Evolutionary conservation across 768 basidiomycete species (phyloP).

Genomic region (Kwoniella heveanensis): DNA sequence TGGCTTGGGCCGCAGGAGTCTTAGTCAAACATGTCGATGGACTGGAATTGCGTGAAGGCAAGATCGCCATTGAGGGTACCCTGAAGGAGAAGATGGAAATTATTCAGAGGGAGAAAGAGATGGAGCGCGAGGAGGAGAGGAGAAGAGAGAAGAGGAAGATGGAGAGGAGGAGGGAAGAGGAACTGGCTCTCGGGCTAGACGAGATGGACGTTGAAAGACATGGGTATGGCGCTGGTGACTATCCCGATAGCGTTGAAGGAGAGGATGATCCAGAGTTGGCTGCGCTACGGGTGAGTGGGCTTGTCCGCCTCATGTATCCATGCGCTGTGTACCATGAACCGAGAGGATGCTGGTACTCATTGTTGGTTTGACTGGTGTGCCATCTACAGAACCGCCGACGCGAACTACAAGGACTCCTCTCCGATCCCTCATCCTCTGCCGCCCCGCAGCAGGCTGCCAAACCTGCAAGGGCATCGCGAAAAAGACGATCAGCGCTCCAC

Average conservation of each 20-base stretch:
- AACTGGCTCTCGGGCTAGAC: slow-evolving; percentile 67
- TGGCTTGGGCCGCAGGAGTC: slow-evolving; percentile 69
- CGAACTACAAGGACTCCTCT: slow-evolving; percentile 22
- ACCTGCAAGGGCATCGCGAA: neutral
- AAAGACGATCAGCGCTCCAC: slow-evolving; percentile 9
- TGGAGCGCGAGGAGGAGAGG: slow-evolving; percentile 67
- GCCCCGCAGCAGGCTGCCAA: slow-evolving; percentile 59
- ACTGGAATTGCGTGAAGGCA: slow-evolving; percentile 62
- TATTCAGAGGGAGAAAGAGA: slow-evolving; percentile 68
- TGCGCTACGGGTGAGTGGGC: slow-evolving; percentile 25
- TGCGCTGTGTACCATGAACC: too few species aligned
- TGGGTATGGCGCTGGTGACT: slow-evolving; percentile 57
- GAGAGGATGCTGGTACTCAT: too few species aligned
- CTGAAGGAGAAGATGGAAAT: slow-evolving; percentile 67
- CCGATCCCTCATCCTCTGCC: slow-evolving; percentile 12
- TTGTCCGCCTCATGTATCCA: neutral
- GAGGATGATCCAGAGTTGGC: slow-evolving; percentile 43
- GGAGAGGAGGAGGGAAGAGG: slow-evolving; percentile 68
- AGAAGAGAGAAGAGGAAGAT: slow-evolving; percentile 69
- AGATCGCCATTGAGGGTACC: slow-evolving; percentile 59
- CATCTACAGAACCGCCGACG: slow-evolving; percentile 12
- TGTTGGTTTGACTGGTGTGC: too few species aligned
- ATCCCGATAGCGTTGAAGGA: slow-evolving; percentile 14
- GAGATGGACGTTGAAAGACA: slow-evolving; percentile 65
- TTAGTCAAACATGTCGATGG: slow-evolving; percentile 74